phyloP scores from a whole-genome alignment of 208 protist genomes.

The Balamuthia mandrillaris region DNA sequence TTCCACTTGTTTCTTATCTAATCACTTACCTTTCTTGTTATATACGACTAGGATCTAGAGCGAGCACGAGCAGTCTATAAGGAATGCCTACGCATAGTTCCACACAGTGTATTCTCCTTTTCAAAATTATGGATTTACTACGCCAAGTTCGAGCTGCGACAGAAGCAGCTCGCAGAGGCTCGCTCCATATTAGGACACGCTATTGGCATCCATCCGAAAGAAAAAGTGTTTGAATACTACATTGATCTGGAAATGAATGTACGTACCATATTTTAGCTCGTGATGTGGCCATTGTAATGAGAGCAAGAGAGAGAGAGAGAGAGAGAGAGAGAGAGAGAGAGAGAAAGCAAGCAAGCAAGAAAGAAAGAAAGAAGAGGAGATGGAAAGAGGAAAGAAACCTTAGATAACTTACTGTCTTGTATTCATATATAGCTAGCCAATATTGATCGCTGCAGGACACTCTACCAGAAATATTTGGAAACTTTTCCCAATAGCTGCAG shows the following conservation, averaged over 20 bases:
- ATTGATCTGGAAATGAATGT: constrained; percentile 78
- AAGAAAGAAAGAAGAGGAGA: too few species aligned
- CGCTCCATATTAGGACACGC: constrained; percentile 73
- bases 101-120: constrained; percentile 81
- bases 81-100: constrained; percentile 69
- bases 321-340: too few species aligned
- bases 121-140: constrained; percentile 78
- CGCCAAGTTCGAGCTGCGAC: constrained; percentile 80
- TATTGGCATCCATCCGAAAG: constrained; percentile 72
- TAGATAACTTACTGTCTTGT: constrained; percentile 12
- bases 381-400: too few species aligned
- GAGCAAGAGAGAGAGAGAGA: too few species aligned
- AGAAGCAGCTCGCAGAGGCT: constrained; percentile 64
- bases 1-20: not conserved
- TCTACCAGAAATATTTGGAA: constrained; percentile 81
- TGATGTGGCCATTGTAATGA: not conserved
- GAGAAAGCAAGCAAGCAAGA: too few species aligned
- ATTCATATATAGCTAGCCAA: constrained; percentile 61
- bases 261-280: not conserved
- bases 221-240: constrained; percentile 82
- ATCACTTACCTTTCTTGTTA: too few species aligned
- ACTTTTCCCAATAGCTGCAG: constrained; percentile 67
- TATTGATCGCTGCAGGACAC: constrained; percentile 69
- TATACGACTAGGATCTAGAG: constrained; percentile 62
- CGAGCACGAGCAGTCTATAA: constrained; percentile 73